Base-by-base conservation (phyloP, 1,284 basidiomycete species). In the Ganoderma boninense region DNA sequence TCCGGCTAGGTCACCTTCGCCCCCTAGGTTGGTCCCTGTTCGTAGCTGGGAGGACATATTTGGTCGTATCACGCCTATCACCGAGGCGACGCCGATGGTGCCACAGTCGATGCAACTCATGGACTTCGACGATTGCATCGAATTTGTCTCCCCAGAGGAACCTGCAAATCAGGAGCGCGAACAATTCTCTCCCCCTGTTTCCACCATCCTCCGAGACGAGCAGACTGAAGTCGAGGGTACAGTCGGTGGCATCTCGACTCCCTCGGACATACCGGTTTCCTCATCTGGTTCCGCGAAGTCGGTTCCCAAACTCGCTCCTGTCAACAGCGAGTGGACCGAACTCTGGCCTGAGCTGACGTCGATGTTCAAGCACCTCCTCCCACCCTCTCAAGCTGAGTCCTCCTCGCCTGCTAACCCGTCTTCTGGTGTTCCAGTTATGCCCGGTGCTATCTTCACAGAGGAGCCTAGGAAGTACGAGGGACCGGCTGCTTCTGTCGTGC, bases 291-390 rank as follows among this genome's bases (percentile, higher is more conserved):
- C 73, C 1, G 64, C 70, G 20, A 74, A 66, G 29, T 75, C 73
- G 26, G 71, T 77, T 14, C 78, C 78, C 1, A 75, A 74, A 52
- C 73, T 80, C 11, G 76, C 71, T 2, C 75, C 76, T 29, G 75
- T 80, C 20, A 73, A 75, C 69, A 72, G 73, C 35, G 76, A 80
- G 56, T 81, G 77, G 76, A 73, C 68, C 38, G 77, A 80, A 38
- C 69, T 81, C 11, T 80, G 78, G 79, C 80, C 80, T 1, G 80
- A 80, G 62, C 40, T 81, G 49, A 78, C 77, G 7, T 73, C 75
- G 13, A 72, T 79, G 66, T 72, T 80, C 54, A 76, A 77, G 70
- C 78, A 80, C 66, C 73, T 81, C 7, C 73, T 81, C 16, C 75
- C 77, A 56, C 79, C 78, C 1, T 23, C 32, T n/a, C 61, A 75